Base-by-base conservation (phyloP, 495 filamentous ascomycete species). In the Parachaetomium inaequale region DNA sequence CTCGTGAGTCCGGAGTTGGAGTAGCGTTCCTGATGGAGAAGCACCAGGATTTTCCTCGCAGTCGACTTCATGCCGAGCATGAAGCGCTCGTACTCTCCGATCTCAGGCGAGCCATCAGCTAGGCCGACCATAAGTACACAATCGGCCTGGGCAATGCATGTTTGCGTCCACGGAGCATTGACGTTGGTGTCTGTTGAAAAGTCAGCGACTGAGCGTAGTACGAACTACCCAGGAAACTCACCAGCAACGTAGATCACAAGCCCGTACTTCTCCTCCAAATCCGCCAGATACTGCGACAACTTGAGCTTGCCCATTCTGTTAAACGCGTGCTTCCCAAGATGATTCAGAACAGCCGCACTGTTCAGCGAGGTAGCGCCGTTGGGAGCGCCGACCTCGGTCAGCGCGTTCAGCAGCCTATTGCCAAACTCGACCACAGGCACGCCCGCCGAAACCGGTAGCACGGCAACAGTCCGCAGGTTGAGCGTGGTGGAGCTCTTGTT, bases 261-360 rank as follows among this genome's bases (percentile, higher is more conserved):
- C 1, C 95, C 91, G 67, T 95, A 98, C 69, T 96, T 96, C 75
- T 98, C 94, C 74, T 98, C 94, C 12, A 98, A 79, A 69, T 98
- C 94, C 11, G 95, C 95, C 34, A 98, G 83, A 70, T 98, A 97
- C 62, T 98, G 94, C 14, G 94, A 90, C 17, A 98, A 78, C 74
- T 96, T 98, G 34, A 98, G 80, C 70, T 96, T 98, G 2, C 94
- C 94, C 90, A 98, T 97, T 61, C 88, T 88, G 73, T 88, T 97
- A 70, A 98, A 98, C 4, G 95, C 95, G 73, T 98, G 93, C 55
- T 93, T 85, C 6, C 94, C 94, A 1, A 98, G 82, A 70, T 98
- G 95, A 63, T 95, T 95, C 62, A 98, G 70, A 65, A 98, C 96
- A 0, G 92, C 91, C 6, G 90, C 86, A 74, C 98, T 95, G 67